phyloP scores from a whole-genome alignment of 495 filamentous ascomycete genomes.

The Tirmania nivea region DNA sequence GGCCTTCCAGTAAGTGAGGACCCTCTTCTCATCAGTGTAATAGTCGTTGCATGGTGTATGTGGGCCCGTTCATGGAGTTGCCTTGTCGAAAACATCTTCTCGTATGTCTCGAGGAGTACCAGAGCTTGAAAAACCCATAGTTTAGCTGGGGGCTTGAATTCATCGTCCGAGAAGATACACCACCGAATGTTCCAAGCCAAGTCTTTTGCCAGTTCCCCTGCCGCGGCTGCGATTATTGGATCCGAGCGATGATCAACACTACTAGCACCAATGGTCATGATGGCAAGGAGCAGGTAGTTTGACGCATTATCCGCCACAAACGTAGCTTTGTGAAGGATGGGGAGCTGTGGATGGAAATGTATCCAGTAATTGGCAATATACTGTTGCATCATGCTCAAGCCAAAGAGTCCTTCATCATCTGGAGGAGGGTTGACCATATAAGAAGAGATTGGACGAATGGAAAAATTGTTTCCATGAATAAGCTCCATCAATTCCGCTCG shows the following conservation, averaged over 20 bases:
- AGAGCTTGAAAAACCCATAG: conserved; percentile 95
- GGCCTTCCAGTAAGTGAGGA: conserved; percentile 81
- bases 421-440: not conserved
- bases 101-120: conserved; percentile 73
- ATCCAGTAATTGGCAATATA: conserved; percentile 90
- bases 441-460: not conserved
- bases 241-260: conserved; percentile 69
- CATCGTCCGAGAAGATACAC: conserved; percentile 66
- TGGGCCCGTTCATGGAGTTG: conserved; percentile 87
- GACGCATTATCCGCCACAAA: conserved; percentile 74
- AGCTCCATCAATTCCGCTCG: conserved; percentile 63
- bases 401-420: conserved; percentile 39
- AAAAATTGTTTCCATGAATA: conserved; percentile 33
- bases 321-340: conserved; percentile 83
- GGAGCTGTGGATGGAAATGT: conserved; percentile 84
- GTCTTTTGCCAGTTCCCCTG: conserved; percentile 59
- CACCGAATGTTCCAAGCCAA: conserved; percentile 79
- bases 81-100: conserved; percentile 89
- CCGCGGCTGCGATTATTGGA: conserved; percentile 43
- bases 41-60: conserved; percentile 88
- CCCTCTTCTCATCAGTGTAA: conserved; percentile 86
- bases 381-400: conserved; percentile 79
- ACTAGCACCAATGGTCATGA: conserved; percentile 83
- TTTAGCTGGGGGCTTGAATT: conserved; percentile 85
- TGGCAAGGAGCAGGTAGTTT: conserved; percentile 67